Conservation (phyloP, 169 alveolate species). For the Plasmodium gonderi region DNA sequence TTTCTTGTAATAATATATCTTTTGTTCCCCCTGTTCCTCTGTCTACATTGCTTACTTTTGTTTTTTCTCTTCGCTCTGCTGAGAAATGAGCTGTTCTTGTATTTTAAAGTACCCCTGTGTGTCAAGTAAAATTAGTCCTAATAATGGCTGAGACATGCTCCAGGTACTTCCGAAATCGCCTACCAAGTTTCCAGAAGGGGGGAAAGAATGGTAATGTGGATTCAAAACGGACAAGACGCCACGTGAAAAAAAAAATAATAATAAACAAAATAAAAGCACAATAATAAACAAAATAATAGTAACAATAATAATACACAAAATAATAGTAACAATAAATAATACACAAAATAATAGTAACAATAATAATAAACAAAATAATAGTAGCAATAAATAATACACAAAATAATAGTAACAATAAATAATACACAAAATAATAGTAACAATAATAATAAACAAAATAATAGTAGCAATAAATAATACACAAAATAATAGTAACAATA, state of each 20-base stretch:
- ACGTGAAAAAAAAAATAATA: no score
- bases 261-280: no score
- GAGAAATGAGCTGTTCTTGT: constrained; percentile 83
- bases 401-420: no score
- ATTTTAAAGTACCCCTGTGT: constrained; percentile 83
- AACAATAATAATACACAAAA: neutral
- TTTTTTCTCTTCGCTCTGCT: constrained; percentile 86
- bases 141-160: constrained; percentile 92
- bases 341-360: no score
- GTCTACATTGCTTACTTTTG: constrained; percentile 75
- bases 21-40: neutral
- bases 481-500: neutral
- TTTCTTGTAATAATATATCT: neutral
- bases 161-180: constrained; percentile 91
- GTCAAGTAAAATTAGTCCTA: constrained; percentile 90
- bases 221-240: no score
- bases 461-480: no score
- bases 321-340: no score
- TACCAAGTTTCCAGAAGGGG: neutral
- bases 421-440: no score
- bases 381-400: no score
- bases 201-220: no score
- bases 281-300: neutral
- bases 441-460: no score
- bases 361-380: no score